Conservation (phyloP, 352 stramenopile genomes). For the Phytophthora syringae region DNA sequence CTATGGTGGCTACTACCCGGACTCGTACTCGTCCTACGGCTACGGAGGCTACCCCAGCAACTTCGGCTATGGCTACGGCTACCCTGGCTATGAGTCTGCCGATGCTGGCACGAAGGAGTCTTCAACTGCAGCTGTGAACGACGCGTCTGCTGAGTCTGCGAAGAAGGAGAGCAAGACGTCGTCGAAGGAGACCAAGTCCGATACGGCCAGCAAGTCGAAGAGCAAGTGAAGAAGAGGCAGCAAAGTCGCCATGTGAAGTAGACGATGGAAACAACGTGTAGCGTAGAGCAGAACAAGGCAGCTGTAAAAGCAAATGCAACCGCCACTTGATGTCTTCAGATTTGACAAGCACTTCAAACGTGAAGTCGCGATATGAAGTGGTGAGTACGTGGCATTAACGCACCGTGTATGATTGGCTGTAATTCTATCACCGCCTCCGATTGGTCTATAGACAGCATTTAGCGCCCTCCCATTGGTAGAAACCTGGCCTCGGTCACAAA, state of each 20-base stretch:
- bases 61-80: conserved; percentile 8
- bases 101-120: conserved; percentile 1
- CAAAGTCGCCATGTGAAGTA: neutral
- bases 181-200: conserved; percentile 8
- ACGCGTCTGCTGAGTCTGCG: neutral
- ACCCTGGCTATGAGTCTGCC: conserved; percentile 7
- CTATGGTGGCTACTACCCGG: conserved; percentile 12
- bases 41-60: conserved; percentile 3
- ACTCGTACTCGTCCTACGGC: conserved; percentile 12
- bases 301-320: neutral
- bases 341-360: neutral
- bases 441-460: conserved; percentile 27
- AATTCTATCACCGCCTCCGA: neutral
- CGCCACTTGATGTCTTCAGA: conserved; percentile 1
- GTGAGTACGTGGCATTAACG: neutral
- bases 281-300: conserved; percentile 1
- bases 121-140: neutral
- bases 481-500: conserved; percentile 40
- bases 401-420: conserved; percentile 3
- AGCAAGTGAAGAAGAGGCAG: neutral
- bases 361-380: neutral
- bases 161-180: conserved; percentile 6
- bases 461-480: conserved; percentile 27
- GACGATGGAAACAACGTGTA: neutral
- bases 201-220: conserved; percentile 9